phyloP scores from a whole-genome alignment of 2,329 filamentous ascomycete genomes.

The Sordariomycetes sp. region DNA sequence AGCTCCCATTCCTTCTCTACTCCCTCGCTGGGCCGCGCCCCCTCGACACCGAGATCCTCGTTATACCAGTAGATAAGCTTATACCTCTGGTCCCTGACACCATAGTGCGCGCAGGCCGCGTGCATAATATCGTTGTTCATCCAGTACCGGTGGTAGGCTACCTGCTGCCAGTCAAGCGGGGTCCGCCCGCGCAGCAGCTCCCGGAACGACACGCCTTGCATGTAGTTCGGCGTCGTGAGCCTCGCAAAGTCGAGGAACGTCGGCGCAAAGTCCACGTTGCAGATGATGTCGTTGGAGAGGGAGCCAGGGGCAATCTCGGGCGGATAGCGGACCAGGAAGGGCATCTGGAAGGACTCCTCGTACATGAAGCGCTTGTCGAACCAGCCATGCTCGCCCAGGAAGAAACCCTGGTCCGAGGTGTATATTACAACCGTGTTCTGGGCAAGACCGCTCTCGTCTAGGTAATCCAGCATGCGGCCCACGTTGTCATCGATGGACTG shows the following conservation, averaged over 20 bases:
- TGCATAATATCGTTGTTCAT: slow-evolving; percentile 42
- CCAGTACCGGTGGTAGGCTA: slow-evolving; percentile 45
- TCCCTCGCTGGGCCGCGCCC: slow-evolving; percentile 26
- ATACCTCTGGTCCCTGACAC: slow-evolving; percentile 36
- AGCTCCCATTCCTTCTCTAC: slow-evolving; percentile 41
- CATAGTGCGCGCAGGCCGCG: slow-evolving; percentile 39
- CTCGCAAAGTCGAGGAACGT: slow-evolving; percentile 35
- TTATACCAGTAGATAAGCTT: slow-evolving; percentile 49
- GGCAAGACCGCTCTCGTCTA: slow-evolving; percentile 27
- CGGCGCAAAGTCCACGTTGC: slow-evolving; percentile 43
- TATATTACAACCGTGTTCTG: slow-evolving; percentile 42
- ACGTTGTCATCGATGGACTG: slow-evolving; percentile 42
- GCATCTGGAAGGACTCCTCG: slow-evolving; percentile 46
- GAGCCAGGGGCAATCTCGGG: slow-evolving; percentile 23
- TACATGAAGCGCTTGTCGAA: slow-evolving; percentile 50
- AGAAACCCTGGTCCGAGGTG: slow-evolving; percentile 44
- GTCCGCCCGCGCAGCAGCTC: slow-evolving; percentile 22
- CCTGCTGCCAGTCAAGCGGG: slow-evolving; percentile 34
- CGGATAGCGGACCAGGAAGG: slow-evolving; percentile 37
- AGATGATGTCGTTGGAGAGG: slow-evolving; percentile 35
- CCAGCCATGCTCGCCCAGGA: slow-evolving; percentile 46
- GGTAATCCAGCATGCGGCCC: slow-evolving; percentile 32
- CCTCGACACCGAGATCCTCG: slow-evolving; percentile 32
- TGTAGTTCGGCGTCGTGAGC: slow-evolving; percentile 30
- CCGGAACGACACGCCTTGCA: slow-evolving; percentile 38